Base-by-base conservation (phyloP, 345 rosid species). In the Reutealis trisperma region DNA sequence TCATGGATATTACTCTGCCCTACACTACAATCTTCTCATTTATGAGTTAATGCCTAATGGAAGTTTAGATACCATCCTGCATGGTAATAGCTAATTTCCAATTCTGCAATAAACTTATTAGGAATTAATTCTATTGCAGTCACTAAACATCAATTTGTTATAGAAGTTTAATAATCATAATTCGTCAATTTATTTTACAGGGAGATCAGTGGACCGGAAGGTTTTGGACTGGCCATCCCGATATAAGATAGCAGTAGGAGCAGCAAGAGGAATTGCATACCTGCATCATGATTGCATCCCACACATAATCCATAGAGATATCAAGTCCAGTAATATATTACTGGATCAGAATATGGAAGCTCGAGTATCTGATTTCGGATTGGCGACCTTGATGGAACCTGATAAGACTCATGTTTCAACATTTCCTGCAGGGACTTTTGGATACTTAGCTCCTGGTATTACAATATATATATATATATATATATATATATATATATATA, bases 241-340 rank as follows among this genome's bases (percentile, higher is more conserved):
- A 74, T 89, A 80, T 70, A 88, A 63, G 79, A 87, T 95, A 67
- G 99, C 97, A 52, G 67, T 92, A 71, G 97, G 98, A 5, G 90
- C 93, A 18, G 94, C 96, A 68, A 89, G 98, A 86, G 97, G 98
- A 82, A 89, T 95, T 45, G 79, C 98, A 30, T 93, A 95, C 69
- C 92, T 95, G 70, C 98, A 93, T 78, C 90, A 90, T 77, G 97
- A 95, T 81, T 93, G 97, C 75, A 90, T 95, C 16, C 98, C 96
- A 42, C 98, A 90, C 71, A 90, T 95, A 69, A 93, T 95, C 71
- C 98, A 95, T 24, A 86, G 96, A 85, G 98, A 95, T 65, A 90
- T 93, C 68, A 90, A 93, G 86, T 88, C 94, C 0, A 90, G 97
- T 64, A 91, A 95, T 78, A 92, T 92, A 76, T 78, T 93, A 78